A percentile compares a stretch with the other conserved stretches of the same genome.
These are phyloP conservation scores for Termitomyces bulborhizus DNA, from an alignment of 768 basidiomycete genomes.

Conservation along the genomic window DNA sequence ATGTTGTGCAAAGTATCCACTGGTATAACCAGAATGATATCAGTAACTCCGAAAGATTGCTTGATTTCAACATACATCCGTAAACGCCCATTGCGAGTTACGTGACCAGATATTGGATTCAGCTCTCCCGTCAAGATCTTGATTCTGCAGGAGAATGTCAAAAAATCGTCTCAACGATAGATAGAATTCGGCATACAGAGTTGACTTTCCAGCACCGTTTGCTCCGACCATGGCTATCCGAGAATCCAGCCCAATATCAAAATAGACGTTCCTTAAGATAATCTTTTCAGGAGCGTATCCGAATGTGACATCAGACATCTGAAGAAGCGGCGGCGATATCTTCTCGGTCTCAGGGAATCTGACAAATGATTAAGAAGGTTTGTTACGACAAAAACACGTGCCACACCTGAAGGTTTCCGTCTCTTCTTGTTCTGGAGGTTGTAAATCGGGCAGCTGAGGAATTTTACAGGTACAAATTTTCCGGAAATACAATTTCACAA, in stretches of 20 bases:
- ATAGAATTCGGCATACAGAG: conserved; percentile 48
- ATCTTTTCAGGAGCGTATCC: conserved; percentile 77
- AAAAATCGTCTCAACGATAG: neutral
- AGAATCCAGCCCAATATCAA: conserved; percentile 93
- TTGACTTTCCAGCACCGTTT: conserved; percentile 96
- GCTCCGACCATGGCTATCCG: conserved; percentile 93
- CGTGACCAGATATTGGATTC: conserved; percentile 67
- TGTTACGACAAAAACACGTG: neutral
- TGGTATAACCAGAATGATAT: conserved; percentile 22
- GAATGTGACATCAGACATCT: conserved; percentile 87
- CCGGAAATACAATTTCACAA: neutral
- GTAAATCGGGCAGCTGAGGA: conserved; percentile 77
- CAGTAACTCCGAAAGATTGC: neutral
- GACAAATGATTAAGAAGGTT: neutral
- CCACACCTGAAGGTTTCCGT: conserved; percentile 84
- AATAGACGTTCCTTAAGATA: conserved; percentile 72
- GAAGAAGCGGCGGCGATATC: conserved; percentile 91
- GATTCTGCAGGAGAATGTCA: conserved; percentile 46
- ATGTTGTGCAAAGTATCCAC: conserved; percentile 91
- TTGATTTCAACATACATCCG: conserved; percentile 55
- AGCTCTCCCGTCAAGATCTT: conserved; percentile 88
- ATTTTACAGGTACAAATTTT: neutral
- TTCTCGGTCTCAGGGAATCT: conserved; percentile 97
- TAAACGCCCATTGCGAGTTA: conserved; percentile 87
- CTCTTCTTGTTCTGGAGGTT: conserved; percentile 91